Evolutionary conservation across 78 protist genomes (phyloP), one percentile per base, ranked within the genome.

Genomic region (Diacronema lutheri): DNA sequence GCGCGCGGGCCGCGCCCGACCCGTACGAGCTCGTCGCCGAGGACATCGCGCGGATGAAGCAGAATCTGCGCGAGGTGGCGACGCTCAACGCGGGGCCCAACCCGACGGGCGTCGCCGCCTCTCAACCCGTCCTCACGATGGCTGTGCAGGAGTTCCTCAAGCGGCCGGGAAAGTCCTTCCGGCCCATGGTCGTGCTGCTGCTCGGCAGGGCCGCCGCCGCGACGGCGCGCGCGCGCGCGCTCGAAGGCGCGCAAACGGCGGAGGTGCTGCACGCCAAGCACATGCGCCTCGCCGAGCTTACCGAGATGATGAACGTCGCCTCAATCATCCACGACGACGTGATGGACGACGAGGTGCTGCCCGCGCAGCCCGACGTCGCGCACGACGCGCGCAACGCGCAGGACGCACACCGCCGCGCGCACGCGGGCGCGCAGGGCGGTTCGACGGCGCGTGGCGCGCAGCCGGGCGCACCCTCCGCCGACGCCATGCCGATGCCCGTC

Each of bases 151-250:
- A 69, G 50, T 69, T 69, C 50, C 37, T 69, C 41, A 14, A 69
- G 56, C 77, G 77, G 31, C 37, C 37, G 50, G 77, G 77, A 31
- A 69, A 69, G 77, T 69, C 77, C 33, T 69, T 69, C n/a, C 55
- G 77, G 26, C 77, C 77, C 1, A 69, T 69, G 77, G 35, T 69
- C 33, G 77, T 69, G 29, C 77, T 69, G 29, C 77, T 69, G 19
- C 10, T 69, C 77, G 77, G 77, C 19, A 1, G 19, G 33, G 9
- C 13, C 21, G 26, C 37, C 33, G 2, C n/a, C 19, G 62, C 62
- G 62, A 14, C 19, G 62, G 25, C 23, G 25, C 4, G 25, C 62
- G 23, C 25, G 62, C 62, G 23, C 25, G 2, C 25, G 25, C 25
- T 55, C 58, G 58, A 55, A 7, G 12, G 25, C 65, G 3, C 33